Conservation (phyloP, 768 basidiomycete genomes). For the Crucibulum laeve region DNA sequence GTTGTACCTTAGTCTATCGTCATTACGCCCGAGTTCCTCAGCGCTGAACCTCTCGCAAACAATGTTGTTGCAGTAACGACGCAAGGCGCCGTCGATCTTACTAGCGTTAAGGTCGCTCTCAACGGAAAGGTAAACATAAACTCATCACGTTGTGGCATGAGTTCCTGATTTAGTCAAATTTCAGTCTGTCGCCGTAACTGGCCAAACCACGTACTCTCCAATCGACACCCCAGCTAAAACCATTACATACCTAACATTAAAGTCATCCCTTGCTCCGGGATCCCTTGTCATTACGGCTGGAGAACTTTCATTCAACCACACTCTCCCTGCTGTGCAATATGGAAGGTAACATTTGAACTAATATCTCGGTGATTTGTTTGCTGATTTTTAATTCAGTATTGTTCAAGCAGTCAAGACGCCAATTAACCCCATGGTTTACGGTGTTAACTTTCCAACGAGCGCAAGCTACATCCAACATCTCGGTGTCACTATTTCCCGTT, state of each 20-base stretch:
- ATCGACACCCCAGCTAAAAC: slow-evolving; percentile 41
- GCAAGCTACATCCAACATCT: slow-evolving; percentile 41
- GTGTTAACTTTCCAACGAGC: slow-evolving; percentile 50
- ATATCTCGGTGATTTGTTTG: neutral
- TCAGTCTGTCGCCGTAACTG: slow-evolving; percentile 29
- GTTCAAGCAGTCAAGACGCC: slow-evolving; percentile 27
- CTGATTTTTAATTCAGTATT: slow-evolving; percentile 20
- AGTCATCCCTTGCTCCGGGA: slow-evolving; percentile 33
- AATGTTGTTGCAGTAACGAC: slow-evolving; percentile 47
- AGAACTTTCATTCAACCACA: slow-evolving; percentile 32
- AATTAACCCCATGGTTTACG: slow-evolving; percentile 48
- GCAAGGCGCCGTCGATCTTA: slow-evolving; percentile 39
- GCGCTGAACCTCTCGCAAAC: slow-evolving; percentile 45
- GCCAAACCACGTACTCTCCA: slow-evolving; percentile 32
- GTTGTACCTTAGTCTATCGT: slow-evolving; percentile 29
- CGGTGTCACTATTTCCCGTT: slow-evolving; percentile 45
- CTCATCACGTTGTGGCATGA: neutral
- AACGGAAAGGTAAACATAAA: slow-evolving; percentile 29
- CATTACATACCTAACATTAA: slow-evolving; percentile 45
- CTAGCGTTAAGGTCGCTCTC: slow-evolving; percentile 28
- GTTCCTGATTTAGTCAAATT: neutral
- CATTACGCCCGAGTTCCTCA: slow-evolving; percentile 42
- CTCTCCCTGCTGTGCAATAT: slow-evolving; percentile 37
- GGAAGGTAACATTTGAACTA: slow-evolving; percentile 25
- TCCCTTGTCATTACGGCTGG: slow-evolving; percentile 37